Conservation (phyloP, 768 basidiomycete genomes). For the Cyclocybe aegerita region DNA sequence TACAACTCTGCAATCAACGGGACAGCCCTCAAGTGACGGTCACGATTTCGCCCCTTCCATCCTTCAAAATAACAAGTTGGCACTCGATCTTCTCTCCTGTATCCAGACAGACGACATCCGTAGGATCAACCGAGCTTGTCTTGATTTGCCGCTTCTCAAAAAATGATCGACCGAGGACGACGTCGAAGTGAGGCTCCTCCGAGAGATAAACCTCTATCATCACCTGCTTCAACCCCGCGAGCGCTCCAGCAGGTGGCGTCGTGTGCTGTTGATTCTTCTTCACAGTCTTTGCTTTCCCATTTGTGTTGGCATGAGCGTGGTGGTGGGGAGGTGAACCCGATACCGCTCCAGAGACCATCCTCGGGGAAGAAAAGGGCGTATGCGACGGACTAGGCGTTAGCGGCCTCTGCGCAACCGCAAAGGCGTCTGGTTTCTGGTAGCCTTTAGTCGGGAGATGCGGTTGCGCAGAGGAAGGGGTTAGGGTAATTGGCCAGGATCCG, state of each 20-base stretch:
- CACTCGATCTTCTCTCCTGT: constrained; percentile 90
- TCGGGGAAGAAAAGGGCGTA: constrained; percentile 12
- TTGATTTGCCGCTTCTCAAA: constrained; percentile 81
- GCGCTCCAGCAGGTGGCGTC: constrained; percentile 16
- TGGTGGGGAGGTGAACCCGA: too few species aligned
- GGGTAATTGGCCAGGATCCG: constrained; percentile 84
- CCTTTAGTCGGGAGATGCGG: constrained; percentile 21
- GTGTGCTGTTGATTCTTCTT: constrained; percentile 8
- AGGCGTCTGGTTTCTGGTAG: constrained; percentile 19
- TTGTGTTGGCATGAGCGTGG: not conserved
- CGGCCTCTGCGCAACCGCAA: constrained; percentile 5
- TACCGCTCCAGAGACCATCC: not conserved
- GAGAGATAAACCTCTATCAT: constrained; percentile 76
- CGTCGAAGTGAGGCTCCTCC: constrained; percentile 95
- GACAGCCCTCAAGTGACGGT: constrained; percentile 65
- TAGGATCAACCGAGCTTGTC: constrained; percentile 80
- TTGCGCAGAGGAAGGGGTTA: constrained; percentile 42
- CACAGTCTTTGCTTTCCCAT: constrained; percentile 8
- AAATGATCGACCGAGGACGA: constrained; percentile 88
- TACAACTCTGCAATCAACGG: not conserved
- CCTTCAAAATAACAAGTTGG: constrained; percentile 88
- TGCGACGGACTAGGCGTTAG: constrained; percentile 3
- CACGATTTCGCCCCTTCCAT: constrained; percentile 87
- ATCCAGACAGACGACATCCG: constrained; percentile 89
- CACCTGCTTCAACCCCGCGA: constrained; percentile 30